A percentile compares a stretch with the other conserved stretches of the same genome.
These are phyloP conservation scores for Rhodamnia rubescens DNA, from an alignment of 345 rosid species.

Conservation along the genomic window DNA sequence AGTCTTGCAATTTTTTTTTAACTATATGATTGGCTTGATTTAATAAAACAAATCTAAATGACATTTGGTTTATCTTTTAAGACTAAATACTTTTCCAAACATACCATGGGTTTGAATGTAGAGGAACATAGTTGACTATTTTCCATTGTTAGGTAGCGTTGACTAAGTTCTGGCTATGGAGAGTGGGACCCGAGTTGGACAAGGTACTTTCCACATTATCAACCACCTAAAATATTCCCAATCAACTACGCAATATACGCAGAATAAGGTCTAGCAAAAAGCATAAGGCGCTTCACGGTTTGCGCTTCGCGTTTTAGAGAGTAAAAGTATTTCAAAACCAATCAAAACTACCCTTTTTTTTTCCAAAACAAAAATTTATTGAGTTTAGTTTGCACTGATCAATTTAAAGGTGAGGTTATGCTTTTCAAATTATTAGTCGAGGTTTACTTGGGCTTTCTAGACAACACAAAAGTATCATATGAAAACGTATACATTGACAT, in stretches of 20 bases:
- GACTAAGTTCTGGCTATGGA: background rate
- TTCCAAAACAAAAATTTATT: background rate
- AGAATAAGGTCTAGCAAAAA: background rate
- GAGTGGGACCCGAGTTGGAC: background rate
- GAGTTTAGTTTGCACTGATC: background rate
- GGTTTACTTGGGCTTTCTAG: background rate
- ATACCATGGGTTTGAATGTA: background rate
- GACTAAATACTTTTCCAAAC: background rate
- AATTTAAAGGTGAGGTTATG: background rate
- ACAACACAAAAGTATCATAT: no score
- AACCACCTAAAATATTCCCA: background rate
- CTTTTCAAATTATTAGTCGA: background rate
- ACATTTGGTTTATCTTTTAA: background rate
- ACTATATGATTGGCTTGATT: background rate
- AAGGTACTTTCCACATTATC: background rate
- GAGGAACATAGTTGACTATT: background rate
- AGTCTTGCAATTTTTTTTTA: background rate
- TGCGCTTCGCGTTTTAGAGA: background rate
- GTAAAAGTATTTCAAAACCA: background rate
- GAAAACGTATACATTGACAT: no score
- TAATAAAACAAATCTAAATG: background rate
- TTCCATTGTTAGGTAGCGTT: background rate
- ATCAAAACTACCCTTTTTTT: background rate
- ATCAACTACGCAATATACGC: background rate
- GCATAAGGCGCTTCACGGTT: background rate